These are phyloP conservation scores for Acanthochlamys bracteata DNA, from an alignment of 106 monocot species.

Conservation along the genomic window DNA sequence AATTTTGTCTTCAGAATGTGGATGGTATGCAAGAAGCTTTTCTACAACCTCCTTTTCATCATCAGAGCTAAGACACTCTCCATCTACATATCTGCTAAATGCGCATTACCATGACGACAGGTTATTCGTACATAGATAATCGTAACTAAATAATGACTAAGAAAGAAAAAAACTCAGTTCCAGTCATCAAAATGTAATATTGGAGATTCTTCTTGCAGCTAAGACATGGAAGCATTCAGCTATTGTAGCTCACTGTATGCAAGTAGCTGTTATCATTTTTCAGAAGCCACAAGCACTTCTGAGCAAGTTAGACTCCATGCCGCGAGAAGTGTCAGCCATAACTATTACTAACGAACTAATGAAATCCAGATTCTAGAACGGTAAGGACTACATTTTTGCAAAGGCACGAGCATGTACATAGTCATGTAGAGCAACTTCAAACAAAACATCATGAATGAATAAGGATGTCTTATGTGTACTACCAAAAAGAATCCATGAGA, in stretches of 20 bases:
- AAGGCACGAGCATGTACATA: no score
- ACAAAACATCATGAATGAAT: no score
- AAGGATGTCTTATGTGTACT: no score
- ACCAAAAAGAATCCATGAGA: no score
- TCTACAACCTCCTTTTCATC: conserved; percentile 58
- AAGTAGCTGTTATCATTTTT: neutral
- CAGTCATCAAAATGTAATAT: neutral
- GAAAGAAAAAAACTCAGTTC: neutral
- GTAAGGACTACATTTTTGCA: no score
- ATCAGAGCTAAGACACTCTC: conserved; percentile 43
- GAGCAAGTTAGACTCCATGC: no score
- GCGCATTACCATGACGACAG: neutral
- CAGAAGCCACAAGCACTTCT: no score
- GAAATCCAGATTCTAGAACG: no score
- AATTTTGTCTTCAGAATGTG: conserved; percentile 74
- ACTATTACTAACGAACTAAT: no score
- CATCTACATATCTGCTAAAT: conserved; percentile 60
- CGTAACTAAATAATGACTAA: neutral
- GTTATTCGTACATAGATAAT: neutral
- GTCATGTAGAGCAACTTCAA: no score
- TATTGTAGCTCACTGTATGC: neutral
- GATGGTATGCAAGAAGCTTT: conserved; percentile 81
- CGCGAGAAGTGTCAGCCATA: no score
- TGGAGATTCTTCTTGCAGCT: neutral
- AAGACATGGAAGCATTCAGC: neutral